Evolutionary conservation across 805 yeast species (phyloP).

Genomic region (Lipomyces spencermartinsiae): DNA sequence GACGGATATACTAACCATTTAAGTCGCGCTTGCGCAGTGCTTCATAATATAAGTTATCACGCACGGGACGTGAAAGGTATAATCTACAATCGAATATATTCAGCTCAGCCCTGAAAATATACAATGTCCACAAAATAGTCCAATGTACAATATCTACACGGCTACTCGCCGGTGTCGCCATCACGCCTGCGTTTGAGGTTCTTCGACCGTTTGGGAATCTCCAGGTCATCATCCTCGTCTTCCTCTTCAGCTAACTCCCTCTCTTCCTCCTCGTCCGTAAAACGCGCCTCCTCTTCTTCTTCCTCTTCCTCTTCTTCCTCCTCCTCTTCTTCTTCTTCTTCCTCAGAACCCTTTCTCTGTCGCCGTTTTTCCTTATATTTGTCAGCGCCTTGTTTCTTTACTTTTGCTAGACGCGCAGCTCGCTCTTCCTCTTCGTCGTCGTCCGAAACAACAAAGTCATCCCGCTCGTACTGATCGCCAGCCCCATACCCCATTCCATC

Average conservation of each 20-base stretch:
- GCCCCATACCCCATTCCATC: constrained; percentile 40
- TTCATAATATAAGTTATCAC: too few relatives aligned
- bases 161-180: background rate
- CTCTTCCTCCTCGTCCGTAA: constrained; percentile 43
- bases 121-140: background rate
- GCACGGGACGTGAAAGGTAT: too few relatives aligned
- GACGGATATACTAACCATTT: too few relatives aligned
- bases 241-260: constrained; percentile 24
- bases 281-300: constrained; percentile 36
- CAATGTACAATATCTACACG: background rate
- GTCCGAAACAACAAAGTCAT: constrained; percentile 47
- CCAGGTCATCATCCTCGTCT: constrained; percentile 16
- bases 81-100: too few relatives aligned
- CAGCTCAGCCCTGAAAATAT: too few relatives aligned
- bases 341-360: constrained; percentile 42
- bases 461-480: constrained; percentile 47
- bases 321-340: constrained; percentile 42
- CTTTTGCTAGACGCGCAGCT: constrained; percentile 43
- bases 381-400: constrained; percentile 44
- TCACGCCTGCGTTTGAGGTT: constrained; percentile 24
- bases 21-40: too few relatives aligned
- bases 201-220: constrained; percentile 21
- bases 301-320: constrained; percentile 38
- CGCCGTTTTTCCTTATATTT: constrained; percentile 27
- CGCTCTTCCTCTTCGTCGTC: constrained; percentile 45